Evolutionary conservation across 2,329 filamentous ascomycete species (phyloP), one percentile per base, ranked within the genome.

Genomic region (Paraphaeosphaeria sporulosa): DNA sequence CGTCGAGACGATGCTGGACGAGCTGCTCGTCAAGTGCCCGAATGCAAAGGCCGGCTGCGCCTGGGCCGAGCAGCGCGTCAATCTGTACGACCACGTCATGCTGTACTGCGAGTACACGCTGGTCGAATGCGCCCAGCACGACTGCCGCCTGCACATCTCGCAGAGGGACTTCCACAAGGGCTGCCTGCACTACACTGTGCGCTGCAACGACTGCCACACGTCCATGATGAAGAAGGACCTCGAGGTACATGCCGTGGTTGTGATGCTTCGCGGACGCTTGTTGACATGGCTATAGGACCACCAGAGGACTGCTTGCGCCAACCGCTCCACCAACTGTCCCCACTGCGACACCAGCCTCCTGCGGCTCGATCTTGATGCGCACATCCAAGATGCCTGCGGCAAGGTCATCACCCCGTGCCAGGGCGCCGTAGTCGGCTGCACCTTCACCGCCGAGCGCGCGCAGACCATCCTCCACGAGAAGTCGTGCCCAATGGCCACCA

Each of bases 1-100:
- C 42, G 70, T 89, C 62, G 80, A 82, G 68, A 86, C 86, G 60
- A 88, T 89, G 81, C 83, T 87, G 61, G 85, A 88, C 65, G 87
- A 88, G 61, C 80, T 89, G 42, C 72, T 82, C 19, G 87, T 89
- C 58, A 83, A 82, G 61, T 89, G 87, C 70, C 86, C 87, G 0
- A 85, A 85, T 61, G 74, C 71, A n/a, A 73, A 74, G 23, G 80
- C 82, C 12, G 87, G 87, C 6, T 89, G 87, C 74, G 70, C 74
- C 43, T 82, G 83, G 65, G 73, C 83, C 30, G 72, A 86, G 50
- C 82, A 86, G 55, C 80, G 87, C 50, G 84, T 83, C 44, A 83
- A 86, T 67, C 79, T 88, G 51, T 81, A 86, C 71, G 81, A 85
- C 60, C 87, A 89, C 70, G 82, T 88, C 53, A 82, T 85, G 69